These are phyloP conservation scores for Phalaenopsis aphrodite DNA, from an alignment of 106 monocot species.

Conservation along the genomic window DNA sequence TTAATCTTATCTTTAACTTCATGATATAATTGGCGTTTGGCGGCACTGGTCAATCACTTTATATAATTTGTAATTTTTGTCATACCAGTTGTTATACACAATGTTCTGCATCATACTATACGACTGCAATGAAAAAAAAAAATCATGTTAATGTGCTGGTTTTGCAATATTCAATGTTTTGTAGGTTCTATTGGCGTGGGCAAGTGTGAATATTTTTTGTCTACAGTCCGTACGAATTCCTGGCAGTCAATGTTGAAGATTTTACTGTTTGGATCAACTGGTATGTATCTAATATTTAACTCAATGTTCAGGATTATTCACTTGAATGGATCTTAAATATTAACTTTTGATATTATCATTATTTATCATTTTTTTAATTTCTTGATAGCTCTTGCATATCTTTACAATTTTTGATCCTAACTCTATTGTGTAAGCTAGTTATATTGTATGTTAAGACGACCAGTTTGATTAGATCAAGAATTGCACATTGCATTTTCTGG, in stretches of 20 bases:
- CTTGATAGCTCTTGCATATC: neutral
- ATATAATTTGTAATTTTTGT: neutral
- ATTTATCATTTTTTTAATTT: neutral
- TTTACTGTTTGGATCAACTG: slow-evolving; percentile 4
- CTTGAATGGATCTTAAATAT: neutral
- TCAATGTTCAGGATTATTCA: neutral
- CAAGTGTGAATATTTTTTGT: neutral
- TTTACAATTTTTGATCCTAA: neutral
- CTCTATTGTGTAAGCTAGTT: neutral
- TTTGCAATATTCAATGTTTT: neutral
- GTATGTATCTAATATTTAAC: slow-evolving; percentile 5
- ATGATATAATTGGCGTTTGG: neutral
- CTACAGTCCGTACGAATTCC: neutral
- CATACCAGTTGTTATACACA: neutral
- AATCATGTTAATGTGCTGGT: neutral
- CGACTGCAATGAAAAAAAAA: neutral
- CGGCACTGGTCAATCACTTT: neutral
- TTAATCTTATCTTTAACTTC: neutral
- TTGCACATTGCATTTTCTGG: neutral
- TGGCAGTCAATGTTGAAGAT: slow-evolving; percentile 7
- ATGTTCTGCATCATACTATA: neutral
- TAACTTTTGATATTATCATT: neutral
- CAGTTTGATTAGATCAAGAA: neutral
- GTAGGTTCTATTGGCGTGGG: slow-evolving; percentile 2
- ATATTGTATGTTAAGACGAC: neutral